These are phyloP conservation scores for Botrytis deweyae DNA, from an alignment of 2,329 filamentous ascomycete genomes.

Conservation along the genomic window DNA sequence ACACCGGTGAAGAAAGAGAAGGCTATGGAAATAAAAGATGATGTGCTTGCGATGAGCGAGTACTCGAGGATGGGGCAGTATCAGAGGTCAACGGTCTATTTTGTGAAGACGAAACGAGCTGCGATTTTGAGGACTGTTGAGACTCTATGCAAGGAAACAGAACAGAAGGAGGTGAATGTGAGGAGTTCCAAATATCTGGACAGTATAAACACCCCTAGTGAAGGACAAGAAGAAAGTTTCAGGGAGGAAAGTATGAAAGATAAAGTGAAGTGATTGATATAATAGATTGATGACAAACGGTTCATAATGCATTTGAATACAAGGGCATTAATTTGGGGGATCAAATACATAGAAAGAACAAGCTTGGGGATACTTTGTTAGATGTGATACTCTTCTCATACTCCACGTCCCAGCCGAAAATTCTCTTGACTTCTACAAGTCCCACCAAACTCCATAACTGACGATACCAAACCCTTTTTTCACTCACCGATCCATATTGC, in stretches of 20 bases:
- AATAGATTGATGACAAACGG: background rate
- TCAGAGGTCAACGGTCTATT: background rate
- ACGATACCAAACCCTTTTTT: conserved; percentile 2
- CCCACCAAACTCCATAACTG: conserved; percentile 7
- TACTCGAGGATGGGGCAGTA: too few relatives aligned
- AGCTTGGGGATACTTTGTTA: background rate
- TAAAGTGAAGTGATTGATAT: background rate
- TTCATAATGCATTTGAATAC: background rate
- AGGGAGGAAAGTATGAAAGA: background rate
- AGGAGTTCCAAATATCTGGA: background rate
- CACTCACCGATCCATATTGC: background rate
- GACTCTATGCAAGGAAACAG: background rate
- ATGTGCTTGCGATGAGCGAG: too few relatives aligned
- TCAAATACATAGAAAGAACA: background rate
- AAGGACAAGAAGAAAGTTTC: background rate
- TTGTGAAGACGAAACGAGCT: background rate
- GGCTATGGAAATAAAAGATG: too few relatives aligned
- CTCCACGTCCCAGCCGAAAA: background rate
- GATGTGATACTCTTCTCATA: background rate
- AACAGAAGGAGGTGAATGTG: background rate
- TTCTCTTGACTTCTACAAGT: background rate
- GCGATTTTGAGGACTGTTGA: background rate
- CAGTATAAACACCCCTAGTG: background rate
- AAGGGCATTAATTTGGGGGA: background rate
- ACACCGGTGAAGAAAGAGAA: background rate